Evolutionary conservation across 108 stramenopile species (phyloP).

Genomic region (Parmales sp.): DNA sequence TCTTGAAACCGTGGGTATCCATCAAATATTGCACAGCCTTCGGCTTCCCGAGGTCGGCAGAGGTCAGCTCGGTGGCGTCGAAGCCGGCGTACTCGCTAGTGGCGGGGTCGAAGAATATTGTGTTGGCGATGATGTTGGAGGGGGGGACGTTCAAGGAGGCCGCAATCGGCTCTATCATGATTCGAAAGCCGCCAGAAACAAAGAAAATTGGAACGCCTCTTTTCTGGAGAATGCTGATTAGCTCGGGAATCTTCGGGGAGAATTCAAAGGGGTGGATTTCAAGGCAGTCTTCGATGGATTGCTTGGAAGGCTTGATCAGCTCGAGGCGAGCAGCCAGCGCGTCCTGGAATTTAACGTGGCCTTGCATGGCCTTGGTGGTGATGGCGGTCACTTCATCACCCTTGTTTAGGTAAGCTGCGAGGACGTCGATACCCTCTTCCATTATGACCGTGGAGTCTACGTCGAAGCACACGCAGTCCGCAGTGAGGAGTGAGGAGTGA

Average conservation of each 20-base stretch:
- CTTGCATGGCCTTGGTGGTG: constrained; percentile 92
- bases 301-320: constrained; percentile 65
- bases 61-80: constrained; percentile 78
- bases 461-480: too few relatives aligned
- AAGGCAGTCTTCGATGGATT: constrained; percentile 53
- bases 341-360: constrained; percentile 89
- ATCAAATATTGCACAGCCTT: constrained; percentile 62
- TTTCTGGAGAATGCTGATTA: constrained; percentile 58
- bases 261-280: constrained; percentile 61
- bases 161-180: constrained; percentile 97
- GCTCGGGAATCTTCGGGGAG: constrained; percentile 58
- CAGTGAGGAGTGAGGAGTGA: too few relatives aligned
- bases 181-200: constrained; percentile 90
- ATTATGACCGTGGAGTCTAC: constrained; percentile 92
- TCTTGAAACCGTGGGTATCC: constrained; percentile 42
- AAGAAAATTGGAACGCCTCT: constrained; percentile 77
- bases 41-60: constrained; percentile 87
- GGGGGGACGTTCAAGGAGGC: constrained; percentile 49
- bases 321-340: constrained; percentile 77
- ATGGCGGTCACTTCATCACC: constrained; percentile 79
- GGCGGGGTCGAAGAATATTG: constrained; percentile 62
- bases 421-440: constrained; percentile 96
- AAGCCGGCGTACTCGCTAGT: constrained; percentile 76
- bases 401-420: constrained; percentile 86
- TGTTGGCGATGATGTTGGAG: constrained; percentile 84